Conservation (phyloP, 2,329 filamentous ascomycete genomes). For the Pseudodiploospora longispora region DNA sequence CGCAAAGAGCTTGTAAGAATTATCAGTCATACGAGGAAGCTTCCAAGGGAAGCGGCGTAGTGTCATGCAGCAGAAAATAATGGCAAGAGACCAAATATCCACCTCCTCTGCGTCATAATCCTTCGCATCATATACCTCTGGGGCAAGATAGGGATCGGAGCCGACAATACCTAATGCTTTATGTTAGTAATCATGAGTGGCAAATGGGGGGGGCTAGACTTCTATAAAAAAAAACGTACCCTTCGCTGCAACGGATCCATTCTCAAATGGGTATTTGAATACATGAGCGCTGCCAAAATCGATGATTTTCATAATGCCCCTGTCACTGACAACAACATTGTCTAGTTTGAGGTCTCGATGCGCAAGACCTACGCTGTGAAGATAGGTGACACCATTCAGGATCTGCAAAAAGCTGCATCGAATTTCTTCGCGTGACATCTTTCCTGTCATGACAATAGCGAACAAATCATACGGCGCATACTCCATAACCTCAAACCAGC, state of each 20-base stretch:
- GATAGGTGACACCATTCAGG: conserved; percentile 83
- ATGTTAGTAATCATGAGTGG: conserved; percentile 10
- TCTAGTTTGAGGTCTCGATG: conserved; percentile 95
- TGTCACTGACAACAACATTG: conserved; percentile 94
- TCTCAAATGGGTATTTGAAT: conserved; percentile 95
- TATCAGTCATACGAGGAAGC: conserved; percentile 81
- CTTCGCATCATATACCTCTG: conserved; percentile 88
- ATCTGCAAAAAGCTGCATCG: conserved; percentile 91
- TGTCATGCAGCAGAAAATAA: conserved; percentile 99
- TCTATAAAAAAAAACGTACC: conserved; percentile 18
- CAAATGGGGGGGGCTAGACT: background rate
- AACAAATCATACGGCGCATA: conserved; percentile 95
- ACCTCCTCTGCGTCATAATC: conserved; percentile 91
- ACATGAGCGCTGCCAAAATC: conserved; percentile 97
- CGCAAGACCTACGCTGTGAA: conserved; percentile 90
- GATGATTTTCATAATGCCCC: conserved; percentile 98
- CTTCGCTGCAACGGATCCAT: conserved; percentile 38
- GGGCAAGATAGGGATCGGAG: conserved; percentile 91
- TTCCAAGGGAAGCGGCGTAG: conserved; percentile 95
- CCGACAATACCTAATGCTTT: conserved; percentile 52
- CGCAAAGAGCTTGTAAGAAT: conserved; percentile 89
- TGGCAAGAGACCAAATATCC: conserved; percentile 96
- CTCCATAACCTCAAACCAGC: conserved; percentile 99
- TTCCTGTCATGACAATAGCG: conserved; percentile 97
- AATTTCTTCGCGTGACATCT: conserved; percentile 88